Evolutionary conservation across 148 eudicot species (phyloP).

Genomic region (Fagopyrum tataricum): DNA sequence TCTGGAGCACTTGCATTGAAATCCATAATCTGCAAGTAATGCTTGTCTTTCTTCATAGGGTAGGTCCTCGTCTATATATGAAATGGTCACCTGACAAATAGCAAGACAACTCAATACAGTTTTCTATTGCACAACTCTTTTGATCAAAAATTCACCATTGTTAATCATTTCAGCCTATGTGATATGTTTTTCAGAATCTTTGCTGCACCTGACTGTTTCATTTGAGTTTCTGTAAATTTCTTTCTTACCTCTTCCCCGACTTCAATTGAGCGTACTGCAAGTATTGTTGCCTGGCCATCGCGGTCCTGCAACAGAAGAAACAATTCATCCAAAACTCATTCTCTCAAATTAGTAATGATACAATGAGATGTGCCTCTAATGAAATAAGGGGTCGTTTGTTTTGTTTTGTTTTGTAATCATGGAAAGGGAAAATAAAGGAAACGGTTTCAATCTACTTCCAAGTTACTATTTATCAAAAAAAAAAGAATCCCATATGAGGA

Average conservation of each 20-base stretch:
- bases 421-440: too few relatives aligned
- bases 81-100: slow-evolving; percentile 66
- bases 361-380: neutral
- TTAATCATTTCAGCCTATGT: neutral
- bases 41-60: slow-evolving; percentile 70
- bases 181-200: neutral
- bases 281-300: slow-evolving; percentile 80
- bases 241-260: slow-evolving; percentile 66
- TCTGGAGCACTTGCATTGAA: slow-evolving; percentile 67
- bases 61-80: slow-evolving; percentile 85
- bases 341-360: neutral
- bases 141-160: neutral
- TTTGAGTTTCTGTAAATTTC: neutral
- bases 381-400: too few relatives aligned
- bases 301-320: slow-evolving; percentile 45
- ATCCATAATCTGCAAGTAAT: slow-evolving; percentile 81
- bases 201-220: neutral
- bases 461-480: too few relatives aligned
- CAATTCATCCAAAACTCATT: neutral
- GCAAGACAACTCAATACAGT: neutral
- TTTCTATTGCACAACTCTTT: neutral
- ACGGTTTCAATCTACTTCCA: too few relatives aligned
- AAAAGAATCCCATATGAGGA: too few relatives aligned
- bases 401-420: too few relatives aligned
- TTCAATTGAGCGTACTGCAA: slow-evolving; percentile 52